Conservation (phyloP, 139 green algal genomes). For the Chlorella sp. region DNA sequence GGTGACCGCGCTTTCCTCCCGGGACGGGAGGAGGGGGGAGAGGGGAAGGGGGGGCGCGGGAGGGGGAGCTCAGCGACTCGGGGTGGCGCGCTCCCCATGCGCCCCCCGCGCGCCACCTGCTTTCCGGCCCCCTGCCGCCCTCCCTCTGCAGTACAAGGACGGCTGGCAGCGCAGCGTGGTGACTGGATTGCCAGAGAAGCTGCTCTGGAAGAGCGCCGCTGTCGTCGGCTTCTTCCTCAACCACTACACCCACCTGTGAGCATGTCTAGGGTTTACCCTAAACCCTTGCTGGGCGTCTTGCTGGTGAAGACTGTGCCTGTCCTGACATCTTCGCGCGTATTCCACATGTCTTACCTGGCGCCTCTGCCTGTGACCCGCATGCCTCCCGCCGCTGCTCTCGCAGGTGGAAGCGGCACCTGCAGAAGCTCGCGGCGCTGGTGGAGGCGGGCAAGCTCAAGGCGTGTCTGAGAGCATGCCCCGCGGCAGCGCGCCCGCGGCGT, state of each 20-base stretch:
- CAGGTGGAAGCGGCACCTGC: constrained; percentile 53
- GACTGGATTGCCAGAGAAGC: constrained; percentile 72
- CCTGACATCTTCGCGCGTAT: too few relatives aligned
- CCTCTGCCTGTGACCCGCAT: too few relatives aligned
- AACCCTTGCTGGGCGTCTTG: too few relatives aligned
- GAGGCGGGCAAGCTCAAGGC: constrained; percentile 49
- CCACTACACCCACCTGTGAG: constrained; percentile 46
- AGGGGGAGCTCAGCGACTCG: not conserved
- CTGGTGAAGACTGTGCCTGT: too few relatives aligned
- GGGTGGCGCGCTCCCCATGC: not conserved
- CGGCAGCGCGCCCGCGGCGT: too few relatives aligned
- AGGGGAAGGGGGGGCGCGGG: constrained; percentile 48
- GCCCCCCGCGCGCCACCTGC: not conserved
- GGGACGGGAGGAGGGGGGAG: too few relatives aligned
- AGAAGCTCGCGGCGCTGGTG: constrained; percentile 34
- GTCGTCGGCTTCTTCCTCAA: constrained; percentile 84
- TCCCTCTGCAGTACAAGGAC: constrained; percentile 21
- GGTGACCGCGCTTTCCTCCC: too few relatives aligned
- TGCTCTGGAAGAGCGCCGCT: constrained; percentile 76
- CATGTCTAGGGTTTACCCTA: too few relatives aligned
- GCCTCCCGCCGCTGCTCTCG: too few relatives aligned
- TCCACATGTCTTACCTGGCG: too few relatives aligned
- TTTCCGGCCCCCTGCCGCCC: not conserved
- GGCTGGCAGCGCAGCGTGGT: constrained; percentile 40
- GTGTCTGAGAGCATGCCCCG: too few relatives aligned